phyloP scores from a whole-genome alignment of 148 eudicot genomes.

The Chenopodium quinoa region DNA sequence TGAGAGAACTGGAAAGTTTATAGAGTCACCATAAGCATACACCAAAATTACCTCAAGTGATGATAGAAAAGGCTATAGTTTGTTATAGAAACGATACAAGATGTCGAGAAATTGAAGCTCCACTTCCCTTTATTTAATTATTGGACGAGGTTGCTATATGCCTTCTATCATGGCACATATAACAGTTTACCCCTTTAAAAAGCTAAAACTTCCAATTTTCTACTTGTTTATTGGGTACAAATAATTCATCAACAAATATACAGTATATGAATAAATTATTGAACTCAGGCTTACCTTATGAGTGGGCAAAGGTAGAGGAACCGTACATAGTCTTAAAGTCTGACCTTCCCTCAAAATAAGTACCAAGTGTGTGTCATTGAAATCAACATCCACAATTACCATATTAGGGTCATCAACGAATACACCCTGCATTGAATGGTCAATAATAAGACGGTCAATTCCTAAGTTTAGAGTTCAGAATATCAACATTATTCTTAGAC shows the following conservation, averaged over 20 bases:
- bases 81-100: not conserved
- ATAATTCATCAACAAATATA: not conserved
- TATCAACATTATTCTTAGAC: not conserved
- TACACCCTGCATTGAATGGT: conserved; percentile 52
- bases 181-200: not conserved
- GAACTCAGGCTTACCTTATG: conserved; percentile 38
- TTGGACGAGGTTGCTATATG: no score
- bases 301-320: conserved; percentile 63
- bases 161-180: not conserved
- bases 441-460: conserved; percentile 4
- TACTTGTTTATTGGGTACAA: not conserved
- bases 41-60: not conserved
- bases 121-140: no score
- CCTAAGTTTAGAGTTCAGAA: not conserved
- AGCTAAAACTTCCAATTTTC: not conserved
- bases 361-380: conserved; percentile 66
- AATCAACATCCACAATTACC: conserved; percentile 80
- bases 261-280: not conserved
- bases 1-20: not conserved
- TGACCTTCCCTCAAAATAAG: conserved; percentile 59
- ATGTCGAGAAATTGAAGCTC: not conserved
- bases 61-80: not conserved
- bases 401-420: conserved; percentile 61
- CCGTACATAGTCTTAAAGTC: conserved; percentile 58
- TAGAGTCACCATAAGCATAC: not conserved